phyloP scores from a whole-genome alignment of 495 filamentous ascomycete species.

The Cudoniella acicularis region DNA sequence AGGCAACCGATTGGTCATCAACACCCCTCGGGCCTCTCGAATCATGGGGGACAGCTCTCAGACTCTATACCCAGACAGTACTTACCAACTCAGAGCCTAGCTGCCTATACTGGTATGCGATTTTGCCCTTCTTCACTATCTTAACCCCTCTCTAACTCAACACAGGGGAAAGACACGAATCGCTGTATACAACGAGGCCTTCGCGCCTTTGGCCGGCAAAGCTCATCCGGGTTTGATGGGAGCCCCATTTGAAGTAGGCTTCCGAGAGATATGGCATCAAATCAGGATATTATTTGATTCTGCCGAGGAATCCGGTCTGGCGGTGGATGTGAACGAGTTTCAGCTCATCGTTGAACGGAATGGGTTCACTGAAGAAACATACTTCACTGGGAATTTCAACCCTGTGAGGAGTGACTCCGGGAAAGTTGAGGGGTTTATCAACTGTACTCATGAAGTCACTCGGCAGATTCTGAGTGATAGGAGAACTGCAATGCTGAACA shows the following conservation, averaged over 20 bases:
- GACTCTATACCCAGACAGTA: constrained; percentile 2
- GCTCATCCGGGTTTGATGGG: neutral
- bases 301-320: constrained; percentile 5
- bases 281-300: constrained; percentile 41
- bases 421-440: constrained; percentile 13
- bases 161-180: constrained; percentile 11
- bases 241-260: neutral
- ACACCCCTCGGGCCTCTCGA: constrained; percentile 6
- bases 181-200: constrained; percentile 17
- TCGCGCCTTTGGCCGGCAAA: constrained; percentile 11
- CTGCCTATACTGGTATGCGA: constrained; percentile 4
- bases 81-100: constrained; percentile 13
- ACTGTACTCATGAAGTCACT: constrained; percentile 12
- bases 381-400: constrained; percentile 14
- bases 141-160: neutral
- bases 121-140: neutral
- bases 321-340: constrained; percentile 7
- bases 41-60: constrained; percentile 1
- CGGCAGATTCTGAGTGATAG: constrained; percentile 6
- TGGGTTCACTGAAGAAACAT: constrained; percentile 15
- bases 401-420: constrained; percentile 9
- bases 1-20: constrained; percentile 7
- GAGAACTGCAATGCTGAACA: constrained; percentile 9
- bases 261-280: constrained; percentile 43
- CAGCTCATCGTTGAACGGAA: constrained; percentile 10